Evolutionary conservation across 2,329 filamentous ascomycete species (phyloP), one percentile per base, ranked within the genome.

Genomic region (Chaetomiaceae sp.): DNA sequence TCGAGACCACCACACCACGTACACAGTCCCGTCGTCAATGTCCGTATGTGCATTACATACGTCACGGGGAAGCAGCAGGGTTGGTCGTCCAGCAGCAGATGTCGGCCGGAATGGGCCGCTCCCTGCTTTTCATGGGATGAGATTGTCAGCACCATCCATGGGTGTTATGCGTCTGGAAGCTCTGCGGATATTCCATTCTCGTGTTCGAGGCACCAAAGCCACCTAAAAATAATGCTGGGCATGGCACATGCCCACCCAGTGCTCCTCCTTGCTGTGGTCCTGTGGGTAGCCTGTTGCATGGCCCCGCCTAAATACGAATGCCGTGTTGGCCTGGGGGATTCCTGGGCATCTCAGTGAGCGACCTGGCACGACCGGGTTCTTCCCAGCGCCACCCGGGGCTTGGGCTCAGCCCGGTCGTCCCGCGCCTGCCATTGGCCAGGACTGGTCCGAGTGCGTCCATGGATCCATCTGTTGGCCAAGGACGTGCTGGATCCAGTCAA

Each of bases 351-450:
- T 6, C 25, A 27, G 10, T 27, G 6, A 10, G 25, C 25, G 10
- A 27, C 6, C 25, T 27, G 25, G 25, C 25, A 10, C 30, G 48
- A 44, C 48, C 47, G n/a, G 50, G 47, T 35, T 41, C 30, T 19
- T 48, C 38, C 30, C 46, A 47, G 53, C 50, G 49, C 56, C 49
- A 50, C 51, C 37, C 13, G n/a, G 48, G 42, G 31, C 47, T 46
- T 46, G 21, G 42, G 47, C 56, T 42, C 40, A 54, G 54, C 55
- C 46, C 39, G 50, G 21, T 20, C 23, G n/a, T 39, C 14, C 20
- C 41, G 48, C 20, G 13, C 38, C 39, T 27, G 44, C 46, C 35
- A 60, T 59, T 60, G 58, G 58, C 39, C 20, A 43, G 44, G 48
- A 43, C 17, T 27, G 44, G 51, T 33, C 41, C 39, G 35, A 43